These are phyloP conservation scores for Debaryomyces subglobosus DNA, from an alignment of 1,139 yeast species.

Conservation along the genomic window DNA sequence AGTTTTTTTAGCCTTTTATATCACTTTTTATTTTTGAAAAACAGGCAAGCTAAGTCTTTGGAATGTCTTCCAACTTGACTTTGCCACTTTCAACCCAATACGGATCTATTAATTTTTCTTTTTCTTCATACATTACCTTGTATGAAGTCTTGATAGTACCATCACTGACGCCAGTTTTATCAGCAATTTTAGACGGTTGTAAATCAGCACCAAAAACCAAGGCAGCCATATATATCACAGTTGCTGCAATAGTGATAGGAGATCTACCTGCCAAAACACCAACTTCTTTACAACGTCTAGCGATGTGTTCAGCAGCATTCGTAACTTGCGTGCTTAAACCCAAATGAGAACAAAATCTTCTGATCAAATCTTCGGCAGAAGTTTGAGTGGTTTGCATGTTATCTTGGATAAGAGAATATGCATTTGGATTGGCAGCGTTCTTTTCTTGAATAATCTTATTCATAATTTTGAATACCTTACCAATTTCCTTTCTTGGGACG, in stretches of 20 bases:
- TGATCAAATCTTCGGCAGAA: constrained; percentile 89
- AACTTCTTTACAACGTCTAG: constrained; percentile 83
- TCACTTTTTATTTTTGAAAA: neutral
- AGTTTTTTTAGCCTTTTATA: neutral
- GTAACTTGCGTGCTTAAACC: constrained; percentile 86
- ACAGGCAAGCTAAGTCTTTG: constrained; percentile 35
- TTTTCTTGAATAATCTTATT: constrained; percentile 73
- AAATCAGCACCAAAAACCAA: constrained; percentile 72
- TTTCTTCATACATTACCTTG: constrained; percentile 76
- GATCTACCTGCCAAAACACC: constrained; percentile 97
- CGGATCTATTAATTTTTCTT: constrained; percentile 75
- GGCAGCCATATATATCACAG: constrained; percentile 93
- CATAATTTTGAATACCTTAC: constrained; percentile 83
- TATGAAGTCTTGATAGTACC: constrained; percentile 96
- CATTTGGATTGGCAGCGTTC: constrained; percentile 50
- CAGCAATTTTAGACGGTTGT: constrained; percentile 81
- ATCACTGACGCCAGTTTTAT: constrained; percentile 96
- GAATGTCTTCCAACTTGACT: constrained; percentile 63
- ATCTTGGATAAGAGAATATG: constrained; percentile 43
- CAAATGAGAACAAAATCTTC: constrained; percentile 94
- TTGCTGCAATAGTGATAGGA: constrained; percentile 97
- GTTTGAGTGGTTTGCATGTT: constrained; percentile 85
- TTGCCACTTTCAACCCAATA: constrained; percentile 76
- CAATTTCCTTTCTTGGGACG: constrained; percentile 93
- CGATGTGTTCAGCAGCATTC: constrained; percentile 92